A percentile compares a stretch with the other conserved stretches of the same genome.
Evolutionary conservation across 805 yeast genomes (phyloP).

Genomic region (Tanozyma kutaoensis): DNA sequence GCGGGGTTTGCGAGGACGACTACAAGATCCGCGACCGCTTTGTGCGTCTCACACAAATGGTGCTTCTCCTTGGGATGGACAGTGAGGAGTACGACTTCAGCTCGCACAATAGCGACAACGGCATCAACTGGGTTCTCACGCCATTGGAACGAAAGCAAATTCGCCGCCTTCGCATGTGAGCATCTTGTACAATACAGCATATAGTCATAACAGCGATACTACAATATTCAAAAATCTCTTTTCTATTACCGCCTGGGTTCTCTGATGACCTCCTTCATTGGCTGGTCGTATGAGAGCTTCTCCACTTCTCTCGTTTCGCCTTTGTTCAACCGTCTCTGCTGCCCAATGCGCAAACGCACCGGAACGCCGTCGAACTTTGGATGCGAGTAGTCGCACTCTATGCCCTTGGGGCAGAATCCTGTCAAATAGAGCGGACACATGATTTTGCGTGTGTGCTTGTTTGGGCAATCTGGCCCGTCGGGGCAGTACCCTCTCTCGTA

Average conservation of each 20-base stretch:
- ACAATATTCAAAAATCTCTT: background rate
- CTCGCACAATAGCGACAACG: constrained; percentile 8
- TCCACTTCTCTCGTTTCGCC: constrained; percentile 9
- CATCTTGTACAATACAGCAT: background rate
- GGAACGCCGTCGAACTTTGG: constrained; percentile 55
- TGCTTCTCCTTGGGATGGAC: constrained; percentile 71
- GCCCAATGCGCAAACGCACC: constrained; percentile 10
- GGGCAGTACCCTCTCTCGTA: constrained; percentile 87
- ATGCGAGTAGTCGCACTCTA: constrained; percentile 67
- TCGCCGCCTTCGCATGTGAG: constrained; percentile 39
- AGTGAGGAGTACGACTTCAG: constrained; percentile 38
- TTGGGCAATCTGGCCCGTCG: constrained; percentile 76
- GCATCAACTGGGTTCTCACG: constrained; percentile 59
- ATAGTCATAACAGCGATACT: background rate
- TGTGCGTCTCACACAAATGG: constrained; percentile 70
- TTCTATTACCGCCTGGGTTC: background rate
- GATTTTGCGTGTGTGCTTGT: constrained; percentile 64
- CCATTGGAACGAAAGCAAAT: constrained; percentile 61
- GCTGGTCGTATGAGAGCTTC: constrained; percentile 9
- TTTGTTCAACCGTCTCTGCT: constrained; percentile 5
- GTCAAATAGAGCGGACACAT: constrained; percentile 71
- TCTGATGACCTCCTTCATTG: constrained; percentile 6
- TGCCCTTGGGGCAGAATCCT: constrained; percentile 91
- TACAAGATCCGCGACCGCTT: constrained; percentile 71
- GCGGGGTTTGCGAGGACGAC: constrained; percentile 57